Base-by-base conservation (phyloP, 83 land plant genomes). In the Thuja plicata region DNA sequence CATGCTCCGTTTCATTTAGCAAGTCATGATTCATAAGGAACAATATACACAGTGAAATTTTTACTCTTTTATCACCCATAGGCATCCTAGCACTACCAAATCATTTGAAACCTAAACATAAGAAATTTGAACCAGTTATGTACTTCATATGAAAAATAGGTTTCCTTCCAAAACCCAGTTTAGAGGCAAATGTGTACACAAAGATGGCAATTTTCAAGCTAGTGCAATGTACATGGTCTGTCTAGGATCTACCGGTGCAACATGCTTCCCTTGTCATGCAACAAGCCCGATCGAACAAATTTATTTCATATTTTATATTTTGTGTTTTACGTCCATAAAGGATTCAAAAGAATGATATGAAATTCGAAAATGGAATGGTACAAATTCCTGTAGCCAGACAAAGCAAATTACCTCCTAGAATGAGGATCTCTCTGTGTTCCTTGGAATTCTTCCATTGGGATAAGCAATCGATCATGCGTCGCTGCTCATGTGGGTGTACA, bases 391-490 rank as follows among this genome's bases (percentile, higher is more conserved):
- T 85, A 85, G 19, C 8, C 87, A 85, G 24, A 54, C 66, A 24
- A 43, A 34, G 66, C 54, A 34, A 52, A 54, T 77, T 91, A 93
- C 94, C 94, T 93, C 94, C 94, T 34, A 91, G 91, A 74, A 93
- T 57, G 45, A 93, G 82, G 84, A 93, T 91, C 37, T 93, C 94
- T 38, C 94, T 89, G 30, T 89, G 77, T 8, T 57, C 41, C 52
- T 46, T 86, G 38, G 88, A 34, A 11, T 54, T 57, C 83, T 93
- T 93, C 94, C 94, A 93, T 4, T 46, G 41, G n/a, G 12, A 48
- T 79, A 93, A 88, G 74, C 79, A 48, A 19, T 93, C 91, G 84
- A 93, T 91, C 94, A 93, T 90, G 88, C 35, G 55, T 3, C 35
- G 32, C 74, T 93, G 94, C 89, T 93, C 94, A 10, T 86, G 91